A percentile compares a stretch with the other conserved stretches of the same genome.
Conservation (phyloP, 768 basidiomycete species). For the Suillus sp. region DNA sequence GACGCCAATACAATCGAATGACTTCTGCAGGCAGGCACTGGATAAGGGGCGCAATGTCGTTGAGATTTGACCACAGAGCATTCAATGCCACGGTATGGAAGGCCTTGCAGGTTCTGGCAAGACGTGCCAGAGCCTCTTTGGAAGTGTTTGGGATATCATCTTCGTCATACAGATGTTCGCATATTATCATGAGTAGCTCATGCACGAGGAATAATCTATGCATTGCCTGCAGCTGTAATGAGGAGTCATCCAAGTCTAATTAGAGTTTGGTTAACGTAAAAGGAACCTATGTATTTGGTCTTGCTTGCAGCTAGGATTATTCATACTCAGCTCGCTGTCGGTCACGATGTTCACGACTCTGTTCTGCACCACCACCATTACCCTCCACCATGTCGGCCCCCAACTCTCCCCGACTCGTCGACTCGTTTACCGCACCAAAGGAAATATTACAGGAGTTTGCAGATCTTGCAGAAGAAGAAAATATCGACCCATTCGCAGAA, state of each 20-base stretch:
- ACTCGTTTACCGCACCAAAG: constrained; percentile 92
- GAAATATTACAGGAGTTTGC: constrained; percentile 94
- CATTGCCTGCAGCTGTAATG: background rate
- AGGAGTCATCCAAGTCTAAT: background rate
- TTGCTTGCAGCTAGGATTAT: constrained; percentile 29
- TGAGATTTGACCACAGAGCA: constrained; percentile 26
- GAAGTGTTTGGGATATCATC: background rate
- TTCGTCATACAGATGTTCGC: background rate
- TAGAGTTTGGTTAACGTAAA: constrained; percentile 3
- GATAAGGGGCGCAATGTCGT: constrained; percentile 24
- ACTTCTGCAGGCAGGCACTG: constrained; percentile 23
- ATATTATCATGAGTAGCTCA: background rate
- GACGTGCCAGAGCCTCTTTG: constrained; percentile 18
- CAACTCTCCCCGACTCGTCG: constrained; percentile 71
- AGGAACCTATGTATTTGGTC: constrained; percentile 24
- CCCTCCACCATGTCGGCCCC: constrained; percentile 51
- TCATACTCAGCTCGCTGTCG: constrained; percentile 31
- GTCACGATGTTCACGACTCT: constrained; percentile 13
- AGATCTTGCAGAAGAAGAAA: constrained; percentile 90
- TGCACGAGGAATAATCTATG: background rate
- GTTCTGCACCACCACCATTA: constrained; percentile 24
- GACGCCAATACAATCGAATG: background rate
- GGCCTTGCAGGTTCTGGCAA: constrained; percentile 29
- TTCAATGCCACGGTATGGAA: constrained; percentile 27
- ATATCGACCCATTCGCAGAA: constrained; percentile 89